phyloP scores from a whole-genome alignment of 768 basidiomycete genomes.

The Mycena galopus region DNA sequence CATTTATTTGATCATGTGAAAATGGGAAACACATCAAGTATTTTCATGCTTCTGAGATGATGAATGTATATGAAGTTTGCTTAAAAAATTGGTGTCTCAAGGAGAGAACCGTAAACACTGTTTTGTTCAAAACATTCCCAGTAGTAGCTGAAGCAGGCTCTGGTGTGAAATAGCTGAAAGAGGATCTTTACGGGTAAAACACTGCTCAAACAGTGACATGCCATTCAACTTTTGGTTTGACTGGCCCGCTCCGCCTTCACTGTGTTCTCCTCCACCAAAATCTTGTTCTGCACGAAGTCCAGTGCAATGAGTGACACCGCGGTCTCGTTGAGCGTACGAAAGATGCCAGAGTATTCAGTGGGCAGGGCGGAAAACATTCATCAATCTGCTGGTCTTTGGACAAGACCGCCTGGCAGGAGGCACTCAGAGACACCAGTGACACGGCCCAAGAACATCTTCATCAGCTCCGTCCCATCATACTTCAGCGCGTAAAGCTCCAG shows the following conservation, averaged over 20 bases:
- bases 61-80: too few relatives aligned
- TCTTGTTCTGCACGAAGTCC: slow-evolving; percentile 1
- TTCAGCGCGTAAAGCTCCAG: slow-evolving; percentile 2
- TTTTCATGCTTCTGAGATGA: too few relatives aligned
- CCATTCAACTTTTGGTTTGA: too few relatives aligned
- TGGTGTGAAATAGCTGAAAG: too few relatives aligned
- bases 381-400: background rate
- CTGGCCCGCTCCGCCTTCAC: background rate
- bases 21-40: too few relatives aligned
- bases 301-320: background rate
- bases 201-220: too few relatives aligned
- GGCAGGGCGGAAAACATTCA: slow-evolving; percentile 3
- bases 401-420: background rate
- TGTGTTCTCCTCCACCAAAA: slow-evolving; percentile 12
- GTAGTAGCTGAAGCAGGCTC: too few relatives aligned
- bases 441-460: slow-evolving; percentile 13
- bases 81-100: too few relatives aligned
- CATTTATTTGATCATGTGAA: too few relatives aligned
- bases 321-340: slow-evolving; percentile 1
- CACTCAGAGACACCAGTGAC: background rate
- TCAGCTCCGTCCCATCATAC: slow-evolving; percentile 7
- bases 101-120: too few relatives aligned
- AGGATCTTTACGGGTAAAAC: too few relatives aligned
- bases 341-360: slow-evolving; percentile 1
- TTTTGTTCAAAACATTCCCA: too few relatives aligned